Evolutionary conservation across 176 grass and related monocot genomes (phyloP), one percentile per base, ranked within the genome.

Genomic region (Areca catechu): DNA sequence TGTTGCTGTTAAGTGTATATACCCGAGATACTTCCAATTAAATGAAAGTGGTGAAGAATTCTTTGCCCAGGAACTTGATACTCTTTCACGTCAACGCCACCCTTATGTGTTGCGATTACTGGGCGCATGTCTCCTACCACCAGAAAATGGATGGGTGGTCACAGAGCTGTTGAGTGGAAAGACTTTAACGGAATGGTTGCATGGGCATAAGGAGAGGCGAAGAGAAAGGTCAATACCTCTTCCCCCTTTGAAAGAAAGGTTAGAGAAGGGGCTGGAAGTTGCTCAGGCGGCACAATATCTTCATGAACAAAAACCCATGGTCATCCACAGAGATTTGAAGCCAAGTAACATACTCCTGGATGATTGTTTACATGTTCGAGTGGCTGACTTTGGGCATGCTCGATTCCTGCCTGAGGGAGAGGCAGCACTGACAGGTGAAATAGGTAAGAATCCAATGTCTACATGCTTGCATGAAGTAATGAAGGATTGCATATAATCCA

Each of bases 251-350:
- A 24, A 4, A 27, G 61, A 89, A 19, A 67, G 80, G 52, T 53
- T 89, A 25, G 53, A 50, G 56, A 77, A 75, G 57, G 85, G 69
- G 20, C 57, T 81, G 69, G 86, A 89, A 66, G 15, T 84, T 50
- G 80, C 86, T 21, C 70, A 74, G 27, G 86, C 86, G 24, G 74
- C 84, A 81, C 57, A 72, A 52, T 55, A 84, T 56, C 86, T 84
- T 52, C 86, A 89, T 61, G 70, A 74, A 25, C 81, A 84, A 70
- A 81, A 75, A 53, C 86, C 74, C 51, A 17, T 15, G 62, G 65
- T 89, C 27, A 2, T 81, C 70, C 81, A 89, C 81, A 74, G 86
- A 18, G 81, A 89, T 51, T 53, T 89, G 15, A 89, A 89, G 53
- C 86, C 81, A 19, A 89, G 80, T 63, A 84, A 89, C 60, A 30